Conservation (phyloP, 1,284 basidiomycete species). For the Gomphus bonarii region DNA sequence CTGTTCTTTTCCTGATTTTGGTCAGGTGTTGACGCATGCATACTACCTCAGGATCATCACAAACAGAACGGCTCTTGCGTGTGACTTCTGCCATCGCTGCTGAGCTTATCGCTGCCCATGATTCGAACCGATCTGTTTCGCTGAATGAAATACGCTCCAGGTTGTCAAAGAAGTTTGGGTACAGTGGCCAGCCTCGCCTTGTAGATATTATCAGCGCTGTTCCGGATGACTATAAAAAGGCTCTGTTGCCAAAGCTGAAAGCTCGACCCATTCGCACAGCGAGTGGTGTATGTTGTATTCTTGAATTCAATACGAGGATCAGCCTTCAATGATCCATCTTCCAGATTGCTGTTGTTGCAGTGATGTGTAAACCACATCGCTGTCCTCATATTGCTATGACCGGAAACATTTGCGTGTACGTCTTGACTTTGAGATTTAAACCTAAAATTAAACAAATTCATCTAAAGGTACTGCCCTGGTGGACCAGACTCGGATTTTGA, state of each 20-base stretch:
- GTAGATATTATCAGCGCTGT: constrained; percentile 99
- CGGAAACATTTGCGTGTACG: constrained; percentile 97
- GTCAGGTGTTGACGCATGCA: not conserved
- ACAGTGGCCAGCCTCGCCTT: constrained; percentile 81
- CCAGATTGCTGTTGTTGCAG: constrained; percentile 94
- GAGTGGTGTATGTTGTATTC: constrained; percentile 63
- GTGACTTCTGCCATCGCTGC: constrained; percentile 93
- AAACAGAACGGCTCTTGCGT: constrained; percentile 84
- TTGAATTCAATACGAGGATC: not conserved
- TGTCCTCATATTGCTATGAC: constrained; percentile 99
- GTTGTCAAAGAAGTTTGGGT: constrained; percentile 85
- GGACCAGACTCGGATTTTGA: constrained; percentile 99
- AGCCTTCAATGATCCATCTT: not conserved
- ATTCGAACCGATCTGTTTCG: constrained; percentile 67
- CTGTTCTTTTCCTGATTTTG: not conserved
- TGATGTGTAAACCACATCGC: constrained; percentile 99
- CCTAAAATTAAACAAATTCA: not conserved
- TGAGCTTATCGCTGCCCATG: constrained; percentile 86
- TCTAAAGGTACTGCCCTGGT: constrained; percentile 88
- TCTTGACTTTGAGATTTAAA: constrained; percentile 10
- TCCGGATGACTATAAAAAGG: constrained; percentile 93
- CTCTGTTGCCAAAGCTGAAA: constrained; percentile 80
- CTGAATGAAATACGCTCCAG: constrained; percentile 82
- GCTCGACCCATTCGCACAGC: constrained; percentile 97
- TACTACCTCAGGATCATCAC: constrained; percentile 64